Percentiles rank a stretch among this genome's conserved stretches.
phyloP scores from a whole-genome alignment of 1,284 basidiomycete genomes.

The Ustilago curta region DNA sequence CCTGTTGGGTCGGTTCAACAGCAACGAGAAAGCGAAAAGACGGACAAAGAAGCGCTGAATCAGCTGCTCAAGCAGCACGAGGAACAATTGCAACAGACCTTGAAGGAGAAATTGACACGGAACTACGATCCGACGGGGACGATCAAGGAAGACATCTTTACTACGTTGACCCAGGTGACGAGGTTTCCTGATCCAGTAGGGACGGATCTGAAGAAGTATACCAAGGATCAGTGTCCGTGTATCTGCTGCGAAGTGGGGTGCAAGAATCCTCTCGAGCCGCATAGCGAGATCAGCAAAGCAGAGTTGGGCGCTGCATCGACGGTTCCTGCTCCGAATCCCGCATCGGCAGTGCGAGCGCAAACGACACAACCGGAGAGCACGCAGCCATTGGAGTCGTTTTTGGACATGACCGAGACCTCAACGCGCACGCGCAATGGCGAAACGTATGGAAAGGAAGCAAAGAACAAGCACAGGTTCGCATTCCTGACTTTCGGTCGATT shows the following conservation, averaged over 20 bases:
- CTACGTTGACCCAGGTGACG: constrained; percentile 27
- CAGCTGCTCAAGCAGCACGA: constrained; percentile 19
- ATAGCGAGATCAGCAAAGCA: not conserved
- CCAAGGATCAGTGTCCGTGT: constrained; percentile 26
- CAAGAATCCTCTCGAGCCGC: constrained; percentile 8
- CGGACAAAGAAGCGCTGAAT: not conserved
- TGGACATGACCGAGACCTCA: constrained; percentile 21
- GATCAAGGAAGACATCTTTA: constrained; percentile 28
- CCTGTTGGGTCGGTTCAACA: not conserved
- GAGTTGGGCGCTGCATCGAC: not conserved
- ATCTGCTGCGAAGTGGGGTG: constrained; percentile 41
- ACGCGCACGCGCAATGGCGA: not conserved
- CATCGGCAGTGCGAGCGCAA: not conserved
- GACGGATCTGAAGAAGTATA: constrained; percentile 2
- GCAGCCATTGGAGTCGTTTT: constrained; percentile 10
- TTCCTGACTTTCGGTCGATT: constrained; percentile 15
- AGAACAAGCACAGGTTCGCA: constrained; percentile 9
- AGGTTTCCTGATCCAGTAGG: constrained; percentile 29
- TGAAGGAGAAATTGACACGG: constrained; percentile 10
- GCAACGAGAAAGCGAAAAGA: not conserved
- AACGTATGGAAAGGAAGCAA: not conserved
- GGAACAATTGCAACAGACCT: constrained; percentile 1
- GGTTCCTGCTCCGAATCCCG: not conserved
- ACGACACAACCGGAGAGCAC: not conserved
- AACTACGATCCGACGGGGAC: constrained; percentile 37